Base-by-base conservation (phyloP, 768 basidiomycete genomes). In the Suillus cothurnatus region DNA sequence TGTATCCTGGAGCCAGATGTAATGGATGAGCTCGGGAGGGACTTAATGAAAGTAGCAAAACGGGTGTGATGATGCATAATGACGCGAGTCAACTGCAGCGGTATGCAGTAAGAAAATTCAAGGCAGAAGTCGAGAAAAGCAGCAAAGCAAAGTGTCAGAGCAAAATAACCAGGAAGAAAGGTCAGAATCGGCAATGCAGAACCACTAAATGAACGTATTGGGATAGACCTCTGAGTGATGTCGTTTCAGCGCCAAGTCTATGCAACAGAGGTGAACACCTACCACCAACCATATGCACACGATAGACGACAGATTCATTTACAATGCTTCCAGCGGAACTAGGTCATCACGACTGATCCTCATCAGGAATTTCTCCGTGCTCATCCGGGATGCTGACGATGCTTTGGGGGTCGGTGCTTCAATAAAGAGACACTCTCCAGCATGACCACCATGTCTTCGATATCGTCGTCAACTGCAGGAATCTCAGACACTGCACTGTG, bases 361-460 rank as follows among this genome's bases (percentile, higher is more conserved):
- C 86, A 66, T 84, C 84, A 28, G 81, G 79, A 70, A 86, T 85
- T 69, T 87, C 86, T 55, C 79, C 79, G 50, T 85, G 79, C 57
- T 86, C 84, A 66, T 85, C 85, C 57, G 85, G 85, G 66, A 86
- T 85, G 73, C 77, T 81, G 58, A 75, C 73, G 60, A 83, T 80
- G 73, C 79, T 84, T 63, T 76, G 75, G 26, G 26, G 80, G 79
- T 60, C 78, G 79, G 14, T 77, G 71, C 68, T 82, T 84, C 53
- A 77, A 70, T 1, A 81, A 71, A 14, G 69, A 52, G 31, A 61
- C 38, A 3, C 72, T 67, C 76, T 92, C 88, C 15, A 92, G 85
- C 69, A 91, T 80, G 69, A 82, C 86, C 66, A 92, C 86, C 61
- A 91, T 86, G 63, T 86, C 85, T 73, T 87, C 90, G 36, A 89